Base-by-base conservation (phyloP, 768 basidiomycete species). In the Postia placenta region DNA sequence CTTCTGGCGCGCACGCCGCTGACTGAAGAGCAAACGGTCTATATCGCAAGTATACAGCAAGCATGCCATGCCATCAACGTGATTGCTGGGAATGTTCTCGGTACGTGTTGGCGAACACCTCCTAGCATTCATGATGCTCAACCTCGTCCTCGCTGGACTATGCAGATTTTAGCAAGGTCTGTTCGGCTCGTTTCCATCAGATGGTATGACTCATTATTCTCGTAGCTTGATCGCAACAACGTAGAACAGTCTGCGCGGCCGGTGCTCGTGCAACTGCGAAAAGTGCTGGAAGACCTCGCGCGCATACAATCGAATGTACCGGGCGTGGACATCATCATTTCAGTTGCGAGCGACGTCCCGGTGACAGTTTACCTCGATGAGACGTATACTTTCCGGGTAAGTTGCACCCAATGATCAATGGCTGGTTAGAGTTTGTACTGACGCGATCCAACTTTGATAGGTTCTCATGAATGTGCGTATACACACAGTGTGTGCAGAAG, bases 51-150 rank as follows among this genome's bases (percentile, higher is more conserved):
- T 46, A 61, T 64, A 11, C 62, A 61, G 42, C 60, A 64, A 36
- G 62, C 62, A 7, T 64, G 62, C 28, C 60, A 64, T 48, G 60
- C 62, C 1, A 59, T 64, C 51, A 64, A 64, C 43, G 57, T 64
- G 22, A 64, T 64, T 19, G 62, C 62, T 11, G 62, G 62, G 4
- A 64, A 64, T 25, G 62, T 64, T 1, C 52, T 64, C 2, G 61
- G 59, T 63, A 40, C 7, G 61, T 43, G 5, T n/a, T n/a, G n/a
- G n/a, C n/a, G n/a, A n/a, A 9, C 26, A 40, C 3, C 23, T 28
- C n/a, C n/a, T 48, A 11, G 22, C 19, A 17, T 40, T 28, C 19
- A 15, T n/a, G 27, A 24, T 30, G 11, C 45, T 2, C n/a, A 14
- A 33, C 11, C 33, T 22, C n/a, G n/a, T n/a, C n/a, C n/a, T n/a